Evolutionary conservation across 2,329 filamentous ascomycete genomes (phyloP).

Genomic region (Rhynchosporium graminicola): DNA sequence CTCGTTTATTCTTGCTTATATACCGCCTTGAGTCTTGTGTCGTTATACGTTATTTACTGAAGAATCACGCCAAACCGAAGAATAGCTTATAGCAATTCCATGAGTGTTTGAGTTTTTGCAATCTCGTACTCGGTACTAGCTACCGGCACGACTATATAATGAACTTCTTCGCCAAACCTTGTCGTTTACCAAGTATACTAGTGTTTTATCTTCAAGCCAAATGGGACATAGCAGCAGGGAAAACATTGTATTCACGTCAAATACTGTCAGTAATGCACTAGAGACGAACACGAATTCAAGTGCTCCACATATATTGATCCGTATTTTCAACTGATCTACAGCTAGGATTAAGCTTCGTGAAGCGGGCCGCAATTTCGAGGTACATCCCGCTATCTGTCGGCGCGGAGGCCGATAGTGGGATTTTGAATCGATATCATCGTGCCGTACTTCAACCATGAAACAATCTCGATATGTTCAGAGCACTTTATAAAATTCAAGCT

Average conservation of each 20-base stretch:
- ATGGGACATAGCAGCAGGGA: too few relatives aligned
- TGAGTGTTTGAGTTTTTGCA: too few relatives aligned
- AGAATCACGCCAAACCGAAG: too few relatives aligned
- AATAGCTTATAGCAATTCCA: too few relatives aligned
- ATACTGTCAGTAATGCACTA: not conserved
- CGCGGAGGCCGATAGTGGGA: slow-evolving; percentile 4
- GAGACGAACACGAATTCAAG: not conserved
- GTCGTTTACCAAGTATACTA: too few relatives aligned
- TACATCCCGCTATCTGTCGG: slow-evolving; percentile 7
- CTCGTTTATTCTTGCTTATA: too few relatives aligned
- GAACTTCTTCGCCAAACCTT: too few relatives aligned
- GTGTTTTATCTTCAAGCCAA: too few relatives aligned
- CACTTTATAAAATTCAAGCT: slow-evolving; percentile 14
- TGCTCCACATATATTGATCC: not conserved
- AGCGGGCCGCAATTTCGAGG: not conserved
- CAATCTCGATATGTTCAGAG: slow-evolving; percentile 1
- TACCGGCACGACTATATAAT: too few relatives aligned
- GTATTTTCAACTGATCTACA: not conserved
- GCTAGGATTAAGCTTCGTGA: not conserved
- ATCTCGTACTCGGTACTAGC: too few relatives aligned
- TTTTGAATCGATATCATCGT: not conserved
- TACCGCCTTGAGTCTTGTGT: too few relatives aligned
- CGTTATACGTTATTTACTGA: too few relatives aligned
- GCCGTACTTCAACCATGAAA: slow-evolving; percentile 1
- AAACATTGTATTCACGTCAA: not conserved